phyloP scores from a whole-genome alignment of 1,284 basidiomycete species.

The Tylopilus sp. region DNA sequence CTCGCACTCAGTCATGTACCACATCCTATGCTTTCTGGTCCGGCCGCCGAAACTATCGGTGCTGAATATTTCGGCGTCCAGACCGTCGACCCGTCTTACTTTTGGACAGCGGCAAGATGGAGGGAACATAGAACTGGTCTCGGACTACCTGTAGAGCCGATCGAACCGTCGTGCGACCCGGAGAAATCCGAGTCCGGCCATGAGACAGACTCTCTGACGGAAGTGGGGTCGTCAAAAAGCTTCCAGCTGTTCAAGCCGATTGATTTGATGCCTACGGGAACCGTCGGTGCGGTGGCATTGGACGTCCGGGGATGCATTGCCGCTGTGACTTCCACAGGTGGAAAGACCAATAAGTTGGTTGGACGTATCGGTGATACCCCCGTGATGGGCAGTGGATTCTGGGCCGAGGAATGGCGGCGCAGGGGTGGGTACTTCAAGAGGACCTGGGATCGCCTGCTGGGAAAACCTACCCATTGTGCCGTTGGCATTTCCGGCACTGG shows the following conservation, averaged over 20 bases:
- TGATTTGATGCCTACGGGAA: slow-evolving; percentile 68
- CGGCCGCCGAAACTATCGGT: slow-evolving; percentile 58
- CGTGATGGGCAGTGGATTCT: slow-evolving; percentile 72
- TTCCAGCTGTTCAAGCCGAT: slow-evolving; percentile 34
- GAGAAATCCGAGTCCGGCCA: background rate
- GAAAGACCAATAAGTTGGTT: slow-evolving; percentile 76
- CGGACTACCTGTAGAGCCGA: slow-evolving; percentile 64
- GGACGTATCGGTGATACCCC: slow-evolving; percentile 82
- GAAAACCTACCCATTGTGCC: slow-evolving; percentile 40
- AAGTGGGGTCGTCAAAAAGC: slow-evolving; percentile 11
- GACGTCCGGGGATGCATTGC: slow-evolving; percentile 72
- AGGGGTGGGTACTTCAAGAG: slow-evolving; percentile 36
- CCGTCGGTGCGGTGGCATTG: slow-evolving; percentile 79
- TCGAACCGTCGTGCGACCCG: slow-evolving; percentile 32
- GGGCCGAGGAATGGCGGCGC: slow-evolving; percentile 72
- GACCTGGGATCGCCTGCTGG: slow-evolving; percentile 41
- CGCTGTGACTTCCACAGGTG: slow-evolving; percentile 74
- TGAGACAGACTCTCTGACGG: slow-evolving; percentile 9
- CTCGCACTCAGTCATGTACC: slow-evolving; percentile 55
- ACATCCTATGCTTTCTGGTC: slow-evolving; percentile 70
- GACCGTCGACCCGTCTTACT: slow-evolving; percentile 70
- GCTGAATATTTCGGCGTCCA: slow-evolving; percentile 46
- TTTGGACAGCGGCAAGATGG: slow-evolving; percentile 72
- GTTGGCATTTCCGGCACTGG: slow-evolving; percentile 82
- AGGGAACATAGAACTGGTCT: slow-evolving; percentile 67